Percentiles rank a stretch among this genome's conserved stretches.
Conservation (phyloP, 768 basidiomycete genomes). For the Suillus variegatus region DNA sequence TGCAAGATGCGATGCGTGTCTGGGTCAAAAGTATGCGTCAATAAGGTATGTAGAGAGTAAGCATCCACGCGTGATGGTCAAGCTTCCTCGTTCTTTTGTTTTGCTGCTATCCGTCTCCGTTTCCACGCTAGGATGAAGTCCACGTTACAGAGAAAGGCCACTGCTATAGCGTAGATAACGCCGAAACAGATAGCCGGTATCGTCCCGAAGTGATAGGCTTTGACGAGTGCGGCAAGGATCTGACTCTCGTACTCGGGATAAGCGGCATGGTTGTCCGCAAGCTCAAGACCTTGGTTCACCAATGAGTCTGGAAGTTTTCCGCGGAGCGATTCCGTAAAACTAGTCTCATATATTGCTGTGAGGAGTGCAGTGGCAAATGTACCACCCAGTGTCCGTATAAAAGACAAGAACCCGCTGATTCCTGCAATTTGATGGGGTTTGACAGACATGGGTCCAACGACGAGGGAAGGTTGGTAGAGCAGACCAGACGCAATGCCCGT, state of each 20-base stretch:
- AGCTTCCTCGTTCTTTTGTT: constrained; percentile 21
- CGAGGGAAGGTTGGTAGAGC: constrained; percentile 36
- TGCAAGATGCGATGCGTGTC: constrained; percentile 5
- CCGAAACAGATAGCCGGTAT: constrained; percentile 36
- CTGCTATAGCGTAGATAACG: constrained; percentile 31
- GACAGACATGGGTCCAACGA: constrained; percentile 38
- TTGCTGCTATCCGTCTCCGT: constrained; percentile 29
- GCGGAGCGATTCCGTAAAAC: constrained; percentile 30
- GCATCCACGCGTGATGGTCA: constrained; percentile 19
- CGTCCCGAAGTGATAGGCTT: constrained; percentile 35
- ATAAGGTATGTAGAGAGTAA: constrained; percentile 25
- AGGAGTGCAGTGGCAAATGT: constrained; percentile 38
- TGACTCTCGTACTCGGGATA: constrained; percentile 36
- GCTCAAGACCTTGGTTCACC: constrained; percentile 30
- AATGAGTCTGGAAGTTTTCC: constrained; percentile 30
- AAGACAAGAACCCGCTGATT: constrained; percentile 37
- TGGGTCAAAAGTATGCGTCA: constrained; percentile 15
- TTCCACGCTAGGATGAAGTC: constrained; percentile 36
- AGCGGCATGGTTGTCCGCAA: constrained; percentile 29
- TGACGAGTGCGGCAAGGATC: constrained; percentile 33
- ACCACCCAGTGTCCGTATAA: constrained; percentile 35
- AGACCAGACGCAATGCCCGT: constrained; percentile 34
- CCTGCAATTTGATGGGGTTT: constrained; percentile 34
- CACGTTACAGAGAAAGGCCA: constrained; percentile 31
- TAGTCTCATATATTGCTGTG: constrained; percentile 34